A percentile compares a stretch with the other conserved stretches of the same genome.
Conservation (phyloP, 2,329 filamentous ascomycete genomes). For the Paecilomyces niveus region DNA sequence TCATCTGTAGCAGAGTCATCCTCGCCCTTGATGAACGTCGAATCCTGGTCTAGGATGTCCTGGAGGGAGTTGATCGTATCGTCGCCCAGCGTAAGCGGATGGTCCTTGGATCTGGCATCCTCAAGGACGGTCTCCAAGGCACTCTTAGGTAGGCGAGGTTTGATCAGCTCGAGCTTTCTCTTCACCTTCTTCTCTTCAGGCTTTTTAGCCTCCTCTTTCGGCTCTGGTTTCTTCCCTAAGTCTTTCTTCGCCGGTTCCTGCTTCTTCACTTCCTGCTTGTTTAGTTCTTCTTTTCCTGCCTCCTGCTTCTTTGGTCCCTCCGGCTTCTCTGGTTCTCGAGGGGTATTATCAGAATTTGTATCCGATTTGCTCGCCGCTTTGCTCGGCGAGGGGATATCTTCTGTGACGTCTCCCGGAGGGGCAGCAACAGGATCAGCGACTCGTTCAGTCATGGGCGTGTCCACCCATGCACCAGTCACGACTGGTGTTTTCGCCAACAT, state of each 20-base stretch:
- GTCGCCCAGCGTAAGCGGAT: conserved; percentile 33
- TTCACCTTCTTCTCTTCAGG: conserved; percentile 9
- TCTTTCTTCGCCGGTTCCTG: not conserved
- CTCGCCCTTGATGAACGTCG: conserved; percentile 18
- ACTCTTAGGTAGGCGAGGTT: conserved; percentile 35
- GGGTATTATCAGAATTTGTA: conserved; percentile 1
- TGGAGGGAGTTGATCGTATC: conserved; percentile 41
- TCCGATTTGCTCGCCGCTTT: not conserved
- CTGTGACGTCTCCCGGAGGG: conserved; percentile 13
- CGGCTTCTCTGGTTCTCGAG: not conserved
- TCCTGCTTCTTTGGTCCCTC: not conserved
- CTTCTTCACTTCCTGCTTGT: not conserved
- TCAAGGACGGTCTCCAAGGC: conserved; percentile 36
- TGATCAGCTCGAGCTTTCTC: conserved; percentile 19
- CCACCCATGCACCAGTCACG: conserved; percentile 40
- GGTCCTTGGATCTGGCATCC: conserved; percentile 30
- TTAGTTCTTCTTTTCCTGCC: not conserved
- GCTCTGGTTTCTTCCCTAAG: conserved; percentile 4
- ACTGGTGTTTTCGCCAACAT: conserved; percentile 38
- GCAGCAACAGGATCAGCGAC: conserved; percentile 10
- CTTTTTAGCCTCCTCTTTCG: conserved; percentile 3
- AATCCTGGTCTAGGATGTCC: conserved; percentile 28
- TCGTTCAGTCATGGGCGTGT: conserved; percentile 38
- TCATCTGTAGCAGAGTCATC: conserved; percentile 17
- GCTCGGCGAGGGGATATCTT: conserved; percentile 16